Base-by-base conservation (phyloP, 257 asterid species). In the Capsicum rhomboideum region DNA sequence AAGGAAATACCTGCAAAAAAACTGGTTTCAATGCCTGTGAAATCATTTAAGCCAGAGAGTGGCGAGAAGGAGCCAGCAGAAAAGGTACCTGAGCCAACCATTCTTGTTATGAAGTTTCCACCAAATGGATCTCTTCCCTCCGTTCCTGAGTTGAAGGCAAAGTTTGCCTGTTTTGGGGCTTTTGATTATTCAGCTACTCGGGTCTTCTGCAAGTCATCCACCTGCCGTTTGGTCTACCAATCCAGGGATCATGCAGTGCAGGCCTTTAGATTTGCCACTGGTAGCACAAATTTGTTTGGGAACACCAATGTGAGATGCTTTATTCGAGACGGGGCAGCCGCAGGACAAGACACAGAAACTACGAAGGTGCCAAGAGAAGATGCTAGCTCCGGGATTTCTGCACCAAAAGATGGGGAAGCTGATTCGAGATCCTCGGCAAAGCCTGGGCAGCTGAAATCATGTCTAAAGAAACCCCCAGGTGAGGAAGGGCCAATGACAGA, bases 101-200 rank as follows among this genome's bases (percentile, higher is more conserved):
- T 93, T 97, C 92, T 97, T 75, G 85, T 93, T 54, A 90, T 97
- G 97, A 97, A 93, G 91, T 97, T 97, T 71, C 98, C 97, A 17
- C 44, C 91, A 8, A 93, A 92, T 37, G 94, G 95, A 5, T 82
- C 93, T 10, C 94, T 97, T 53, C 99, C 99, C 2, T 95, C 99
- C 1, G 80, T 93, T 20, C 89, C 94, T 2, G 95, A 95, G 88
- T 88, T 97, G 89, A 93, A 90, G 86, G 98, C 92, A 17, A 96
- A 90, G 83, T 96, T 96, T 56, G 97, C 98, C 6, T 98, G 99
- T 61, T 96, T 94, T 83, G 99, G 99, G 37, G 92, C 97, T 1
- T 79, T 97, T 61, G 98, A 97, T 80, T 93, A 87, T 67, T 82
- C 92, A 11, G 94, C 95, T 69, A 94, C 98, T 46, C 88, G 99